Evolutionary conservation across 108 stramenopile species (phyloP).

Genomic region (Schizochytrium sp.): DNA sequence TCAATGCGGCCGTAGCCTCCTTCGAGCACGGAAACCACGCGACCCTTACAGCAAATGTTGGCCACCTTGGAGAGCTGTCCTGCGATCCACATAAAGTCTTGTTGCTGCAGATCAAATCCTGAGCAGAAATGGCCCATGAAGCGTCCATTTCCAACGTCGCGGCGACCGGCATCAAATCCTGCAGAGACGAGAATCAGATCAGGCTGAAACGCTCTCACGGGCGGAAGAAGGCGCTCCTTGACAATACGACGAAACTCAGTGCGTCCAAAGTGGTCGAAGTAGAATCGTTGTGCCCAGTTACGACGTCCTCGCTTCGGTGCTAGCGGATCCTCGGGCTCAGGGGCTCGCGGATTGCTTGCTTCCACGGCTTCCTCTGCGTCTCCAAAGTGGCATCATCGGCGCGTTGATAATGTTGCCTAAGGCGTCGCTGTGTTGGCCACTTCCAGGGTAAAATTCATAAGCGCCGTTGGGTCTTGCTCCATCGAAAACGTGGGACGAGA

Average conservation of each 20-base stretch:
- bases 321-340: background rate
- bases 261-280: slow-evolving; percentile 41
- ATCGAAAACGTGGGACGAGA: slow-evolving; percentile 92
- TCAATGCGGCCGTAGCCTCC: slow-evolving; percentile 90
- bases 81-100: slow-evolving; percentile 86
- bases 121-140: slow-evolving; percentile 68
- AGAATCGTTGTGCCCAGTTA: slow-evolving; percentile 56
- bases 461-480: slow-evolving; percentile 62
- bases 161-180: slow-evolving; percentile 93
- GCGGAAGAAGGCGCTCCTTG: slow-evolving; percentile 69
- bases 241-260: background rate
- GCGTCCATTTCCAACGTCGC: slow-evolving; percentile 89
- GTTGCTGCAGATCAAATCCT: slow-evolving; percentile 74
- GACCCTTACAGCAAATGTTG: slow-evolving; percentile 87
- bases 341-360: background rate
- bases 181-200: slow-evolving; percentile 93
- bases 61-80: slow-evolving; percentile 87
- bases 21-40: slow-evolving; percentile 91
- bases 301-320: slow-evolving; percentile 35
- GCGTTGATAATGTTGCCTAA: slow-evolving; percentile 94
- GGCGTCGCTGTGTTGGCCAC: slow-evolving; percentile 88
- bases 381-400: slow-evolving; percentile 90
- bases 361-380: background rate
- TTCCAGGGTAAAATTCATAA: slow-evolving; percentile 96
- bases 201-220: slow-evolving; percentile 89